Evolutionary conservation across 441 rosid genomes (phyloP), one percentile per base, ranked within the genome.

Genomic region (Breynia disticha): DNA sequence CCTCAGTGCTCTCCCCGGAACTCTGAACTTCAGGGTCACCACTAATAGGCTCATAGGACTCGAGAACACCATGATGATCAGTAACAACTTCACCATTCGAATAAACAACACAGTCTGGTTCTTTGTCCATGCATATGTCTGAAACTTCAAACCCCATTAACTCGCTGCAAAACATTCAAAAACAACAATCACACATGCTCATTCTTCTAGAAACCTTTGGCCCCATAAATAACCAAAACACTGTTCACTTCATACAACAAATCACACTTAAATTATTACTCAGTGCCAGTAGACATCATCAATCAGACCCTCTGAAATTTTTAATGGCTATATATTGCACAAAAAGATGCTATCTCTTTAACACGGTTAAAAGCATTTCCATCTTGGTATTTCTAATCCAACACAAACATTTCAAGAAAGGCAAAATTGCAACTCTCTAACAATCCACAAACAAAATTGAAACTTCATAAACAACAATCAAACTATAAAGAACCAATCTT

Each of bases 71-170:
- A 20, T 52, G 64, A 65, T 68, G 83, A 55, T 56, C 63, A 48
- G 72, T 63, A 74, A 69, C 60, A 20, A 68, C 53, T 71, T 77
- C 82, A 55, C 70, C 69, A 66, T 41, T 64, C 48, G 79, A 72
- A 61, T 72, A 76, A 42, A 79, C 63, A 20, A 77, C 78, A 61
- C 71, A 74, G 74, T 82, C 84, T 49, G 82, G 82, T 68, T 79
- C 94, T 66, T 87, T 86, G 74, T 91, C 98, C 88, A 78, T 79
- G 72, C 95, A 83, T 46, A 80, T 76, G 68, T 87, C 95, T 22
- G 78, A 66, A 54, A 75, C 74, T 67, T 81, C 88, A 54, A 76
- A 41, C 54, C 79, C 79, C 93, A 85, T 80, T 47, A 60, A 24
- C 39, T 20, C 54, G 49, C 85, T 72, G 71, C 70, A 72, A 52